Conservation (phyloP, 1,284 basidiomycete genomes). For the Leucoagaricus sp. region DNA sequence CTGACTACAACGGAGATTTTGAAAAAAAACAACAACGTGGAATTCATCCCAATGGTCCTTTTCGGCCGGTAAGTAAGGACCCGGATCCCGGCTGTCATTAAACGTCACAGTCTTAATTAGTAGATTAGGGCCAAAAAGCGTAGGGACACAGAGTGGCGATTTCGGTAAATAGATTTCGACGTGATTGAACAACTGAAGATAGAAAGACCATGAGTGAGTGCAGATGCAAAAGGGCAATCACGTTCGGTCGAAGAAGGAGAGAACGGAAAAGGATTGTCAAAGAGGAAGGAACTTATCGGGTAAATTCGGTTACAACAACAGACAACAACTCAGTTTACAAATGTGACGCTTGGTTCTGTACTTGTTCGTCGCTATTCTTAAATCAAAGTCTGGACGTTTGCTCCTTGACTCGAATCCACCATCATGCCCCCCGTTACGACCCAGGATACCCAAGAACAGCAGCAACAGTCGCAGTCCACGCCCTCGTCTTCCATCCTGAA, state of each 20-base stretch:
- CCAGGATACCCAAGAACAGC: slow-evolving; percentile 43
- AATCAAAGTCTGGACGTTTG: slow-evolving; percentile 15
- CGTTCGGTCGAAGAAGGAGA: background rate
- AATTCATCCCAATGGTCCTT: background rate
- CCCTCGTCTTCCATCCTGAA: slow-evolving; percentile 57
- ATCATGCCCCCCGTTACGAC: slow-evolving; percentile 50
- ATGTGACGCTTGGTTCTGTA: slow-evolving; percentile 19
- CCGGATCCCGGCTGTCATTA: slow-evolving; percentile 2
- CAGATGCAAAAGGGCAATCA: background rate
- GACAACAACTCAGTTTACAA: slow-evolving; percentile 14
- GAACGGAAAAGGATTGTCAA: slow-evolving; percentile 21
- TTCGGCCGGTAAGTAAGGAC: background rate
- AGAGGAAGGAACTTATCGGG: slow-evolving; percentile 25
- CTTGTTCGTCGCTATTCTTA: slow-evolving; percentile 19
- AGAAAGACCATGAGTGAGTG: background rate
- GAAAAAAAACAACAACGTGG: background rate
- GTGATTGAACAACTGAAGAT: background rate
- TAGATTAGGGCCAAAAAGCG: slow-evolving; percentile 4
- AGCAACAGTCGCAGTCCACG: slow-evolving; percentile 25
- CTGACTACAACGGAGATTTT: background rate
- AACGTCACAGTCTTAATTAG: background rate
- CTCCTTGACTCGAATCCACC: slow-evolving; percentile 24
- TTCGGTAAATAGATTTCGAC: background rate
- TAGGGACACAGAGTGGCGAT: background rate
- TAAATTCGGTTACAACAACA: slow-evolving; percentile 40